Conservation (phyloP, 2,329 filamentous ascomycete genomes). For the Cladophialophora bantiana region DNA sequence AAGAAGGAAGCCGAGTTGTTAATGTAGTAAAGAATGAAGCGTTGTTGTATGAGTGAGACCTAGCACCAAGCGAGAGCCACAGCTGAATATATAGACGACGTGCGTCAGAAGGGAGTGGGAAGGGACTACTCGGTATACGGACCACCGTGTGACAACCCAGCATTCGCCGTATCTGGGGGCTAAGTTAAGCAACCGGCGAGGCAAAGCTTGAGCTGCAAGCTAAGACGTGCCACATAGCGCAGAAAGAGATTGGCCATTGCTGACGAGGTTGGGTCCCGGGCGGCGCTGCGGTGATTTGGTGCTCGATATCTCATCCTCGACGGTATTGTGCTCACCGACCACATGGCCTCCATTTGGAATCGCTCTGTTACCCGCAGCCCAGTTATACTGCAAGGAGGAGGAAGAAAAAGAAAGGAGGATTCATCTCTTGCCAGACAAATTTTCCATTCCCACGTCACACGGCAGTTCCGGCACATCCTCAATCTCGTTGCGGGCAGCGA, state of each 20-base stretch:
- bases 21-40: slow-evolving; percentile 21
- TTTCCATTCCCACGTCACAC: slow-evolving; percentile 7
- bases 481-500: slow-evolving; percentile 18
- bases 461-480: not conserved
- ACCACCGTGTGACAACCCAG: not conserved
- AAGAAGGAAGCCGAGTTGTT: slow-evolving; percentile 11
- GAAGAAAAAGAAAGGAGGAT: slow-evolving; percentile 2
- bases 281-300: slow-evolving; percentile 20
- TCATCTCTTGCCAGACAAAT: slow-evolving; percentile 6
- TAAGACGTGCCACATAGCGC: not conserved
- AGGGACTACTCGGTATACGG: not conserved
- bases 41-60: slow-evolving; percentile 25
- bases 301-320: not conserved
- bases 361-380: not conserved
- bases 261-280: not conserved
- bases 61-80: slow-evolving; percentile 19
- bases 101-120: not conserved
- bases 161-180: slow-evolving; percentile 12
- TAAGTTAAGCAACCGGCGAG: slow-evolving; percentile 13
- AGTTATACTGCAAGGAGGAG: not conserved
- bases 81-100: slow-evolving; percentile 25
- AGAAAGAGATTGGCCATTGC: slow-evolving; percentile 12
- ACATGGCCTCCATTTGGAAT: slow-evolving; percentile 2
- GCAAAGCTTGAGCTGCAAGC: slow-evolving; percentile 15
- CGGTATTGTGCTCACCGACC: not conserved